Percentiles rank a stretch among this genome's conserved stretches.
Conservation (phyloP, 2,329 filamentous ascomycete genomes). For the Zarea fungicola region DNA sequence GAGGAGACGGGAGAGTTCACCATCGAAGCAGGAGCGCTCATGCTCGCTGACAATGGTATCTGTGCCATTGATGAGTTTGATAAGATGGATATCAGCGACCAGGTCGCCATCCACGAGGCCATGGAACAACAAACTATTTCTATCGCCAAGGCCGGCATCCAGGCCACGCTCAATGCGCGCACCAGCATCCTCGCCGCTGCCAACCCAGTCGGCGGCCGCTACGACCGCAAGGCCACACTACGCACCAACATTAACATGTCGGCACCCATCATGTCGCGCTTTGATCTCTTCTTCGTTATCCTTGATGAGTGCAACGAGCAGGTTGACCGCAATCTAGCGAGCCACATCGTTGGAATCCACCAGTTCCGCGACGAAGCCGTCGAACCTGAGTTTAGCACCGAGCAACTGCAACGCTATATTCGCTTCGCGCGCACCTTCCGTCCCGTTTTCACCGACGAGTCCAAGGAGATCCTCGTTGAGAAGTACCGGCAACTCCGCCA, state of each 20-base stretch:
- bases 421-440: constrained; percentile 93
- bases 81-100: constrained; percentile 97
- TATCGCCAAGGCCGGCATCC: constrained; percentile 96
- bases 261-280: constrained; percentile 98
- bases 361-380: constrained; percentile 89
- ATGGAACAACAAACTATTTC: constrained; percentile 99
- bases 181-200: constrained; percentile 94
- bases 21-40: constrained; percentile 94
- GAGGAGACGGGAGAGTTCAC: constrained; percentile 98
- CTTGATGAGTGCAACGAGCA: constrained; percentile 93
- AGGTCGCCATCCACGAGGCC: constrained; percentile 98
- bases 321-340: constrained; percentile 83
- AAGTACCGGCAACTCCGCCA: constrained; percentile 94
- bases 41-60: constrained; percentile 95
- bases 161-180: constrained; percentile 92
- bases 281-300: constrained; percentile 97
- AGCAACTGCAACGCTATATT: constrained; percentile 95
- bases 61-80: constrained; percentile 99
- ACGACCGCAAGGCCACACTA: constrained; percentile 92
- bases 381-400: constrained; percentile 88
- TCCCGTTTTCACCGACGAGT: constrained; percentile 84
- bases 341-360: constrained; percentile 93
- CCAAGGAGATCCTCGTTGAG: constrained; percentile 77
- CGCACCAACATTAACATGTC: constrained; percentile 97
- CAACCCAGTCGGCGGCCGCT: constrained; percentile 92